Base-by-base conservation (phyloP, 2,329 filamentous ascomycete genomes). In the Zasmidium cellare region DNA sequence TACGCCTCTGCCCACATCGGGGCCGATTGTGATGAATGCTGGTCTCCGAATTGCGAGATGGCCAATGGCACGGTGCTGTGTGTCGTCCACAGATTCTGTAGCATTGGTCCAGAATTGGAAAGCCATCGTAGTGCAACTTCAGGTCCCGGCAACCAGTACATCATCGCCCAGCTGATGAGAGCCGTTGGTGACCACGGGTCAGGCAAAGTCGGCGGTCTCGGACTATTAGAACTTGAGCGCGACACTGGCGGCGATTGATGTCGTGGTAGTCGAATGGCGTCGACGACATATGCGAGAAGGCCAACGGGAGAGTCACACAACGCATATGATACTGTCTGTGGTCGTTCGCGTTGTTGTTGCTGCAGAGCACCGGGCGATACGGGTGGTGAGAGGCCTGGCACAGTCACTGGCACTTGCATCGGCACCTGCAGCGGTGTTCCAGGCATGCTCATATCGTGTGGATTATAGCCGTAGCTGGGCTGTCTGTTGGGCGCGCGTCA, bases 61-160 rank as follows among this genome's bases (percentile, higher is more conserved):
- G 75, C 77, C 25, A 79, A 58, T 2, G 76, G 76, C 1, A 71
- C 68, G 12, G 57, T 61, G 47, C 61, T 71, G 55, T 71, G 71
- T 7, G 60, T 55, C 6, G 53, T 53, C 70, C 69, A 74, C 12
- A 68, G 64, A n/a, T 62, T 52, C 7, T 59, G 51, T 9, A 62
- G 24, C 41, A 66, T 57, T 2, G 59, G 48, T 9, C 59, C 54
- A 3, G 74, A 74, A 59, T 75, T 74, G 9, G 68, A 70, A 12
- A 79, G 68, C 77, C 77, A 87, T 23, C 85, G 75, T 64, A 87
- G 71, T 2, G 80, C 80, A 1, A 80, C 80, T 66, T 89, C 86
- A 0, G 85, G 85, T 0, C 86, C 87, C 0, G 87, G 86, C 0
- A 89, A 72, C 87, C 87, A 89, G 20, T 85, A 82, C 24, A 88